phyloP scores from a whole-genome alignment of 2,329 filamentous ascomycete genomes.

The Cordyceps sp. region DNA sequence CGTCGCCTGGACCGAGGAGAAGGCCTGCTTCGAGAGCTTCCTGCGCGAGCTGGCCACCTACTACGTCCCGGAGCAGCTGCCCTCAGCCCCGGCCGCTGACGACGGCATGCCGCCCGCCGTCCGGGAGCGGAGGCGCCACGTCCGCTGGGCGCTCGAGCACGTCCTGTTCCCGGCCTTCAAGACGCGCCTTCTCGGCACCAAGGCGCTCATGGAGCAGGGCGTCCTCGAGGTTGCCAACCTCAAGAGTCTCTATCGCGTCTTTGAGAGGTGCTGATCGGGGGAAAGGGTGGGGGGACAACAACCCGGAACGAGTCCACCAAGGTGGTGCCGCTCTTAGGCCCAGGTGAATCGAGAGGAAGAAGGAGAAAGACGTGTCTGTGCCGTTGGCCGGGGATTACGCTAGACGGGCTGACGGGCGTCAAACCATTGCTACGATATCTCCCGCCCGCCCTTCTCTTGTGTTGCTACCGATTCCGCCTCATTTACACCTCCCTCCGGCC shows the following conservation, averaged over 20 bases:
- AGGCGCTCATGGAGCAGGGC: conserved; percentile 51
- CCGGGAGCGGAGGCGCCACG: conserved; percentile 45
- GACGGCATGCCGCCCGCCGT: conserved; percentile 29
- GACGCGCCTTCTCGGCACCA: conserved; percentile 66
- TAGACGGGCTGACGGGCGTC: too few relatives aligned
- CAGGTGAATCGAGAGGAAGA: too few relatives aligned
- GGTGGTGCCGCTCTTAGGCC: too few relatives aligned
- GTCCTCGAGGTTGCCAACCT: conserved; percentile 81
- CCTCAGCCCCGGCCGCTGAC: conserved; percentile 25
- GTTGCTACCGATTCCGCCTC: too few relatives aligned
- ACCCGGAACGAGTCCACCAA: too few relatives aligned
- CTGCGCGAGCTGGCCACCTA: conserved; percentile 76
- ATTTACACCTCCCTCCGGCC: too few relatives aligned
- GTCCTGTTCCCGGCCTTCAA: conserved; percentile 83
- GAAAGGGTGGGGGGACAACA: too few relatives aligned
- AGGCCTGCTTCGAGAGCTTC: conserved; percentile 71
- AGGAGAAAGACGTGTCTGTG: too few relatives aligned
- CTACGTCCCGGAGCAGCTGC: conserved; percentile 77
- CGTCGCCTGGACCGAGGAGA: conserved; percentile 75
- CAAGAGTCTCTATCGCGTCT: conserved; percentile 85
- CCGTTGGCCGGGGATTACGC: too few relatives aligned
- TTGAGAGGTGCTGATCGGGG: conserved; percentile 88
- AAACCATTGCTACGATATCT: too few relatives aligned
- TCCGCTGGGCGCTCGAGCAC: conserved; percentile 67
- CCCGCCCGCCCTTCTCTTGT: too few relatives aligned